Base-by-base conservation (phyloP, 140 eudicot species). In the Oenanthe javanica region DNA sequence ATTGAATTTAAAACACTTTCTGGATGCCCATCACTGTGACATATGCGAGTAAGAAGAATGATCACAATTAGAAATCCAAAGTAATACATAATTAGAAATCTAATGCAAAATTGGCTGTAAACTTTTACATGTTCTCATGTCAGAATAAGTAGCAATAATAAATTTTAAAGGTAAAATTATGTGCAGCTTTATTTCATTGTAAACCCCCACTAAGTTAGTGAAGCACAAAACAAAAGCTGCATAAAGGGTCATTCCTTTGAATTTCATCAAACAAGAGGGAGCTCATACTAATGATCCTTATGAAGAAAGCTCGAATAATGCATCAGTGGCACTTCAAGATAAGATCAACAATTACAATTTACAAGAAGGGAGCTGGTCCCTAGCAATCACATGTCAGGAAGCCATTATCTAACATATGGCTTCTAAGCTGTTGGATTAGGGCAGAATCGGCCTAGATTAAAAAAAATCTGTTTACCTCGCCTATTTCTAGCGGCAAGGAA, bases 11-110 rank as follows among this genome's bases (percentile, higher is more conserved):
- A 82, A 83, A 95, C 97, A 83, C 79, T 87, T 71, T 88, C 92
- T 25, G 91, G 82, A 84, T 89, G 99, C 69, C 87, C 97, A 79
- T 90, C 96, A 82, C 99, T 95, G 89, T 43, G 11, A 75, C 82
- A 87, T 50, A 75, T 72, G 23, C 23, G n/a, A 48, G 74, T 31
- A 71, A 82, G 19, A 67, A 76, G 15, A 77, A 42, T 36, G 43
- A 63, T 83, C 83, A 46, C 52, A 64, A 43, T 18, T 70, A 74
- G 10, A 36, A 57, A 70, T 15, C 31, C 8, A 2, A 4, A n/a
- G 70, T 61, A 6, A 59, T 5, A 16, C 38, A 61, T n/a, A 55
- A 61, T 11, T n/a, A 4, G 3, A 8, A 9, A 31, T 31, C 70
- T 23, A n/a, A 31, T 61, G 9, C 38, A 67, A 31, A 25, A 19